These are phyloP conservation scores for Penicillium desertorum DNA, from an alignment of 495 filamentous ascomycete species.

Conservation along the genomic window DNA sequence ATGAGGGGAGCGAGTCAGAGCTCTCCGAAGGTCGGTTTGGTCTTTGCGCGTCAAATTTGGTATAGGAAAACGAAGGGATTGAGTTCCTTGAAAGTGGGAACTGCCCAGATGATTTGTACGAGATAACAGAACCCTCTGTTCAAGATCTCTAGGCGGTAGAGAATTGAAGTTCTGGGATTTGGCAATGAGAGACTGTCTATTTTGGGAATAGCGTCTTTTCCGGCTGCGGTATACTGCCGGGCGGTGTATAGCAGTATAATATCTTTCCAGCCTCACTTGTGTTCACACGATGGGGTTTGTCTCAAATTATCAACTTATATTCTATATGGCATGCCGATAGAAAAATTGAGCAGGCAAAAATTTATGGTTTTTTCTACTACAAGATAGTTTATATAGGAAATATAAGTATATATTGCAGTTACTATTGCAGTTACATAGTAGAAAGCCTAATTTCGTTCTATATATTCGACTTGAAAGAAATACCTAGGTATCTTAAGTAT, in stretches of 20 bases:
- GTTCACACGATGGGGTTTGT: not conserved
- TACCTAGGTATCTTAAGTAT: too few relatives aligned
- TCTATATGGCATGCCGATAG: too few relatives aligned
- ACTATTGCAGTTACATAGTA: too few relatives aligned
- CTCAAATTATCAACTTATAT: not conserved
- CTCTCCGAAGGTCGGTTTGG: constrained; percentile 15
- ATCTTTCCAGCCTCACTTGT: not conserved
- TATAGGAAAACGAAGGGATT: not conserved
- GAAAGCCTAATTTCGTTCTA: too few relatives aligned
- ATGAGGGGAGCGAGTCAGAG: constrained; percentile 19
- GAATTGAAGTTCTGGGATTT: constrained; percentile 20
- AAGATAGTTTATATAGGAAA: too few relatives aligned
- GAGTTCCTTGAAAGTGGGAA: not conserved
- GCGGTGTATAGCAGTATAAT: not conserved
- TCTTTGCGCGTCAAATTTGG: constrained; percentile 1
- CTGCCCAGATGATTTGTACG: not conserved
- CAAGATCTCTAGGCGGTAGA: constrained; percentile 20
- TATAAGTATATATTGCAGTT: too few relatives aligned
- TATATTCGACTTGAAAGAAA: too few relatives aligned
- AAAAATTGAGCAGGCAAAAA: too few relatives aligned
- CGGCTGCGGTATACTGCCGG: constrained; percentile 6
- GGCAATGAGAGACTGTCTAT: constrained; percentile 21
- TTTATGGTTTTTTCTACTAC: too few relatives aligned
- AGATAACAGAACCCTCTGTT: constrained; percentile 22
- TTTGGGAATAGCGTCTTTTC: constrained; percentile 37